Conservation (phyloP, 108 stramenopile species). For the Nitzschia sp. region DNA sequence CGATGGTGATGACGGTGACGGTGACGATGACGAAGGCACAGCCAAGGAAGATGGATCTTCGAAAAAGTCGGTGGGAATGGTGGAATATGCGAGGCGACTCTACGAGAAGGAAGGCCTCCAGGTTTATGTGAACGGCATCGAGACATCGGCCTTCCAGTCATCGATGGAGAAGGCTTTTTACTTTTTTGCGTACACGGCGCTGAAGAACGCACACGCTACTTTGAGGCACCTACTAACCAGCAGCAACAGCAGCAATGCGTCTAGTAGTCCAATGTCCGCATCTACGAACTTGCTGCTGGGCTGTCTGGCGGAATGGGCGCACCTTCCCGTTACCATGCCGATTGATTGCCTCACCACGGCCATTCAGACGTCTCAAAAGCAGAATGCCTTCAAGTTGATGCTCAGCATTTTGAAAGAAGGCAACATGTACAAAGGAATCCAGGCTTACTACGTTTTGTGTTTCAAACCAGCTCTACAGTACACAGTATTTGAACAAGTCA, state of each 20-base stretch:
- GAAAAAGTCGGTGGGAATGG: conserved; percentile 33
- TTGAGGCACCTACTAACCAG: not conserved
- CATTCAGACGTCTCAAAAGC: conserved; percentile 62
- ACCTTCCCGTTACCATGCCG: conserved; percentile 88
- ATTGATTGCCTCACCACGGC: conserved; percentile 81
- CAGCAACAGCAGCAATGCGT: not conserved
- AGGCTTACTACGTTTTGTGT: conserved; percentile 87
- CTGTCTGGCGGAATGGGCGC: conserved; percentile 80
- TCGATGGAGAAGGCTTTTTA: conserved; percentile 89
- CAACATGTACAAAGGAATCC: conserved; percentile 86
- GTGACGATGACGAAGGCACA: conserved; percentile 24
- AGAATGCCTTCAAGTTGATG: conserved; percentile 51
- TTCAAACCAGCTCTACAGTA: conserved; percentile 94
- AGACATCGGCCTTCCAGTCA: conserved; percentile 68
- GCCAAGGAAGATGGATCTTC: too few relatives aligned
- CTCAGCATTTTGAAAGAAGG: conserved; percentile 60
- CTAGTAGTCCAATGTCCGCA: conserved; percentile 11
- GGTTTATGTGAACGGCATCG: conserved; percentile 67
- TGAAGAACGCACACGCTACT: conserved; percentile 55
- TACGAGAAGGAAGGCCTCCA: conserved; percentile 56
- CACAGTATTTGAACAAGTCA: conserved; percentile 90
- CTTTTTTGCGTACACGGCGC: conserved; percentile 85
- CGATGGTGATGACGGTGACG: conserved; percentile 31
- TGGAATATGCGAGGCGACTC: conserved; percentile 57
- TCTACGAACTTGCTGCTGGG: conserved; percentile 32